Percentiles rank a stretch among this genome's conserved stretches.
These are phyloP conservation scores for Sungouiella blattae DNA, from an alignment of 805 yeast genomes.

Conservation along the genomic window DNA sequence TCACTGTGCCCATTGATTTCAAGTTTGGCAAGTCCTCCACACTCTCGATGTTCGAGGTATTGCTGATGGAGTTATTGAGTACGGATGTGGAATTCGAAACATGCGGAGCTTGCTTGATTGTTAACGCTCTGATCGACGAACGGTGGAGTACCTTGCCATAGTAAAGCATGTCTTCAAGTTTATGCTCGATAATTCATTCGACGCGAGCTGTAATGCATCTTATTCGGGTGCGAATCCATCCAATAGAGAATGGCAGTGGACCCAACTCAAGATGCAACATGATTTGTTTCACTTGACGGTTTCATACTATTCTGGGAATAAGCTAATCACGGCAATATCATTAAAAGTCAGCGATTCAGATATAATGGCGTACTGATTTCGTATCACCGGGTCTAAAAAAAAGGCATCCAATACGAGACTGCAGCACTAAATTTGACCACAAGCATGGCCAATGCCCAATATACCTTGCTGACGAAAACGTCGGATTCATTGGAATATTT, in stretches of 20 bases:
- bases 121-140: not conserved
- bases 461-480: too few relatives aligned
- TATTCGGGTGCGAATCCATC: not conserved
- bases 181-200: slow-evolving; percentile 7
- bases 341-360: too few relatives aligned
- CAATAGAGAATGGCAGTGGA: not conserved
- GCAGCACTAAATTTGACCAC: too few relatives aligned
- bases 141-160: not conserved
- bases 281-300: too few relatives aligned
- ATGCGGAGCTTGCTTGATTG: slow-evolving; percentile 6
- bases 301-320: too few relatives aligned
- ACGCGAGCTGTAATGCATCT: not conserved
- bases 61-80: slow-evolving; percentile 5
- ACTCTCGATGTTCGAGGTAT: slow-evolving; percentile 8
- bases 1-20: slow-evolving; percentile 16
- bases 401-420: too few relatives aligned
- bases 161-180: slow-evolving; percentile 43
- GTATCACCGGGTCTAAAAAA: too few relatives aligned
- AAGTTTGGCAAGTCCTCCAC: slow-evolving; percentile 14
- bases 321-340: too few relatives aligned
- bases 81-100: slow-evolving; percentile 6
- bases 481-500: too few relatives aligned
- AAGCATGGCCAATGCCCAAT: too few relatives aligned
- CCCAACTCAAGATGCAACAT: too few relatives aligned
- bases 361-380: too few relatives aligned